Percentiles rank a stretch among this genome's conserved stretches.
phyloP scores from a whole-genome alignment of 495 filamentous ascomycete species.

The Xylaria acuta region DNA sequence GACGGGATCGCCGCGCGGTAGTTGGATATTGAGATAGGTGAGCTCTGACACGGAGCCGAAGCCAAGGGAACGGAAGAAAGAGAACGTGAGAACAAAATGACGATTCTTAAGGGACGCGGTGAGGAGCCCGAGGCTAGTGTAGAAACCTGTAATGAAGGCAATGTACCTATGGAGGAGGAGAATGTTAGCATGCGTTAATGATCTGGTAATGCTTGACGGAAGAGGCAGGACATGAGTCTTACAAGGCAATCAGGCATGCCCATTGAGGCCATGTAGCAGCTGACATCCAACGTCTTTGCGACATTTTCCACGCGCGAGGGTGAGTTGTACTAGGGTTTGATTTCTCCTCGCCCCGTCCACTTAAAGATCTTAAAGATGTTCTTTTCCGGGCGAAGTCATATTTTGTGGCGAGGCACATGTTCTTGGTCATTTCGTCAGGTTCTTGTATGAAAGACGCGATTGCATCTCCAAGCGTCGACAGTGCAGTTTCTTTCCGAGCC shows the following conservation, averaged over 20 bases:
- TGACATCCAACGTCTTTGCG: slow-evolving; percentile 19
- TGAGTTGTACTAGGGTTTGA: neutral
- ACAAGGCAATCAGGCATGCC: slow-evolving; percentile 17
- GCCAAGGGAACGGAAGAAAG: slow-evolving; percentile 33
- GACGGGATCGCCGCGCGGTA: slow-evolving; percentile 21
- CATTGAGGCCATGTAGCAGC: slow-evolving; percentile 26
- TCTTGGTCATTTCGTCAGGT: slow-evolving; percentile 40
- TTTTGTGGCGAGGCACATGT: slow-evolving; percentile 37
- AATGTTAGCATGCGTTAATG: neutral
- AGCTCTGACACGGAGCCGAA: slow-evolving; percentile 39
- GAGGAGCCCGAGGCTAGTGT: slow-evolving; percentile 12
- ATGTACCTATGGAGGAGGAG: slow-evolving; percentile 11
- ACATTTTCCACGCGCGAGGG: slow-evolving; percentile 21
- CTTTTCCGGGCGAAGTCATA: slow-evolving; percentile 29
- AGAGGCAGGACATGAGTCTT: neutral
- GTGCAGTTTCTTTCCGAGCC: neutral
- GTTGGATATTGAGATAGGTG: slow-evolving; percentile 32
- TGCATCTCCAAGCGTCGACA: slow-evolving; percentile 41
- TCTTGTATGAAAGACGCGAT: slow-evolving; percentile 41
- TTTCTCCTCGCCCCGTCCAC: slow-evolving; percentile 16
- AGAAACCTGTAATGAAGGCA: slow-evolving; percentile 17
- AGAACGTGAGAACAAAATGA: slow-evolving; percentile 25
- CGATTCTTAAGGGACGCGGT: slow-evolving; percentile 23
- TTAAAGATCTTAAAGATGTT: neutral
- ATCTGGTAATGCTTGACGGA: neutral